phyloP scores from a whole-genome alignment of 495 filamentous ascomycete species.

The Glonium stellatum region DNA sequence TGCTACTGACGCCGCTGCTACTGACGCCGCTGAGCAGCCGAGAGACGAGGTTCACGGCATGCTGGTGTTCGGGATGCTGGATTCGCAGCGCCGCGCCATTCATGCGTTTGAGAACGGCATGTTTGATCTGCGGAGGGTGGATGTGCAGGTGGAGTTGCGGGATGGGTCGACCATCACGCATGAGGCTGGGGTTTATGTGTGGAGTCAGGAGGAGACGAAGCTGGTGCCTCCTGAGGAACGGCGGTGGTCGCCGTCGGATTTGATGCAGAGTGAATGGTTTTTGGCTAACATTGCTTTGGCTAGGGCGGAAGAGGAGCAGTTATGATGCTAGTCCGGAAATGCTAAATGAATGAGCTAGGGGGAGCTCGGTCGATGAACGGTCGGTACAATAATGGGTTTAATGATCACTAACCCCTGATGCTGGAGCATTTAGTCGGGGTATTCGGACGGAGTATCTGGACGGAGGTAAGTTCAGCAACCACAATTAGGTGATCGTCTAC shows the following conservation, averaged over 20 bases:
- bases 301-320: slow-evolving; percentile 3
- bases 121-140: slow-evolving; percentile 8
- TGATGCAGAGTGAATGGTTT: slow-evolving; percentile 7
- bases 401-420: too few species aligned
- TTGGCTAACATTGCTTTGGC: not conserved
- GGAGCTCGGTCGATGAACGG: too few species aligned
- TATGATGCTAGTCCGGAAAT: not conserved
- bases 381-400: too few species aligned
- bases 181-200: slow-evolving; percentile 8
- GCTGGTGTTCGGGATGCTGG: slow-evolving; percentile 8
- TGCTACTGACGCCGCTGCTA: too few species aligned
- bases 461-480: too few species aligned
- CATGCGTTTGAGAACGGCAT: slow-evolving; percentile 4
- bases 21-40: not conserved
- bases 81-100: slow-evolving; percentile 1
- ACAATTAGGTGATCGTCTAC: too few species aligned
- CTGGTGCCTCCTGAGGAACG: not conserved
- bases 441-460: too few species aligned
- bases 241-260: not conserved
- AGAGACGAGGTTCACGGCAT: slow-evolving; percentile 5
- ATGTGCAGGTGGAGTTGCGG: not conserved
- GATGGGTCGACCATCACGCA: not conserved
- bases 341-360: too few species aligned
- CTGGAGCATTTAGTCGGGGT: too few species aligned
- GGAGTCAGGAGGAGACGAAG: not conserved